phyloP scores from a whole-genome alignment of 768 basidiomycete genomes.

The Mycena capillaripes region DNA sequence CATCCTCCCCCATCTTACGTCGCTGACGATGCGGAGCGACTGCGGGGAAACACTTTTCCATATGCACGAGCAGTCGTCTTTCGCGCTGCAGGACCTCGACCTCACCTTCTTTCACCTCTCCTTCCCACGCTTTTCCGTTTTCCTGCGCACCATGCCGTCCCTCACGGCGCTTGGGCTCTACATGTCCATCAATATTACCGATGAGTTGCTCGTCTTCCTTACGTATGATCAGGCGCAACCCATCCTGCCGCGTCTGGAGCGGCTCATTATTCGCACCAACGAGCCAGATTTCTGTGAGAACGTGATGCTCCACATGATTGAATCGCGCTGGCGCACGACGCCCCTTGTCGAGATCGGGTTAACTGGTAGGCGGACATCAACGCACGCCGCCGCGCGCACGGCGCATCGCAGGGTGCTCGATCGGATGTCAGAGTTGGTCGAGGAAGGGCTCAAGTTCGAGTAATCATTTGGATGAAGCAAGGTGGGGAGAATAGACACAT shows the following conservation, averaged over 20 bases:
- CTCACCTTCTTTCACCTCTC: not conserved
- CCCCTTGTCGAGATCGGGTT: not conserved
- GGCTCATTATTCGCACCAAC: not conserved
- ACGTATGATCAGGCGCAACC: not conserved
- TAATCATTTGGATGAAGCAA: too few species aligned
- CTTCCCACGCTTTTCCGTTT: not conserved
- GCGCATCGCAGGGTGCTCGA: not conserved
- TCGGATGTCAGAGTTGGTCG: not conserved
- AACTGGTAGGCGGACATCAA: too few species aligned
- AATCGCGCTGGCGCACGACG: slow-evolving; percentile 21
- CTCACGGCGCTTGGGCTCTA: not conserved
- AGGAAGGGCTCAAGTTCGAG: not conserved
- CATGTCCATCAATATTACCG: not conserved
- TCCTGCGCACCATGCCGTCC: slow-evolving; percentile 12
- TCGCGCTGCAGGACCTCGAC: not conserved
- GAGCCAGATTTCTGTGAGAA: not conserved
- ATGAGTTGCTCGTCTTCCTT: slow-evolving; percentile 20
- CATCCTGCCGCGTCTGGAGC: not conserved
- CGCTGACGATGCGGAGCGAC: not conserved
- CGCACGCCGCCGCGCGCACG: not conserved
- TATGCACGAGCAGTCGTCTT: not conserved
- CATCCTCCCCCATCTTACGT: not conserved
- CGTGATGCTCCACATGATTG: slow-evolving; percentile 8
- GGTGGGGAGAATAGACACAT: too few species aligned
- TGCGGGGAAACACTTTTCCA: not conserved